These are phyloP conservation scores for Mycena filopes DNA, from an alignment of 768 basidiomycete genomes.

Conservation along the genomic window DNA sequence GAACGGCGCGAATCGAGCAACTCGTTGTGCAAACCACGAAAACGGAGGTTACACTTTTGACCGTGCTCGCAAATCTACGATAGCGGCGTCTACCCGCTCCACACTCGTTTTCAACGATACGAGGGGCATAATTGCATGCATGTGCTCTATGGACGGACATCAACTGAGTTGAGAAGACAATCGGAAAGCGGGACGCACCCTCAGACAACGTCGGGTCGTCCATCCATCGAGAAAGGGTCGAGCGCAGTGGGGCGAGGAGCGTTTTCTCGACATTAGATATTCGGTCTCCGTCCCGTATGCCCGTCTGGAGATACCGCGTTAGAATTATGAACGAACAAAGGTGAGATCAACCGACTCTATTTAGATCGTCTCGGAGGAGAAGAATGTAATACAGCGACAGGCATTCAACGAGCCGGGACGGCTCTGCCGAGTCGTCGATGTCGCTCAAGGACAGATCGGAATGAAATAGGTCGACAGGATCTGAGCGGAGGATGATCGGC, in stretches of 20 bases:
- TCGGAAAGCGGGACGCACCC: conserved; percentile 37
- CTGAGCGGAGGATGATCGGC: conserved; percentile 65
- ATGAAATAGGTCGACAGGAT: conserved; percentile 63
- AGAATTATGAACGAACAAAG: neutral
- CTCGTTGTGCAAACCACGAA: too few species aligned
- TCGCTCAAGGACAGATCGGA: conserved; percentile 50
- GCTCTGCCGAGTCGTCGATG: conserved; percentile 66
- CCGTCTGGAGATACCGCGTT: conserved; percentile 52
- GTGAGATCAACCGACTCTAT: conserved; percentile 54
- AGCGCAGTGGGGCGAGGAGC: conserved; percentile 57
- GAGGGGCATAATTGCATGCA: conserved; percentile 48
- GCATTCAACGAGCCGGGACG: conserved; percentile 71
- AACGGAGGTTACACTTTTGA: neutral
- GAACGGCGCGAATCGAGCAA: too few species aligned
- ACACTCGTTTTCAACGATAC: conserved; percentile 61
- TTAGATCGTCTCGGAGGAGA: conserved; percentile 64
- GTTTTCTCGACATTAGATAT: conserved; percentile 55
- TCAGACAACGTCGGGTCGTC: conserved; percentile 33
- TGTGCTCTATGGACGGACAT: conserved; percentile 39
- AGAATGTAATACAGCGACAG: conserved; percentile 77
- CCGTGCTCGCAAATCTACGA: conserved; percentile 21
- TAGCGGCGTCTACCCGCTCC: conserved; percentile 58
- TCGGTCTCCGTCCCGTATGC: conserved; percentile 57
- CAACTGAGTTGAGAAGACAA: neutral
- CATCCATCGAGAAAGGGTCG: conserved; percentile 48